Conservation (phyloP, 2,329 filamentous ascomycete genomes). For the Massarina eburnea region DNA sequence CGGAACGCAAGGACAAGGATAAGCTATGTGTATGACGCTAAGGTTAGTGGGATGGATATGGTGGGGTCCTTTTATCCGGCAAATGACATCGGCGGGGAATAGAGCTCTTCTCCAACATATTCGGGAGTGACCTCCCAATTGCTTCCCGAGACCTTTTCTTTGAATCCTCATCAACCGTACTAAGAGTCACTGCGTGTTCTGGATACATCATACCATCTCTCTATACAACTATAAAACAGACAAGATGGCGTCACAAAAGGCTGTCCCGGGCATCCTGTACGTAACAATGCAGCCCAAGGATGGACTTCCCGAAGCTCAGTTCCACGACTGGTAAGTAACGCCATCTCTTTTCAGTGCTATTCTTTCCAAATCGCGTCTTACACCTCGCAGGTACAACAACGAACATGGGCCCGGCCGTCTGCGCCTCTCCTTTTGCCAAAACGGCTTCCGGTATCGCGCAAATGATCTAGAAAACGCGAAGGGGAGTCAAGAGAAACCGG, state of each 20-base stretch:
- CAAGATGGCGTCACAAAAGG: slow-evolving; percentile 43
- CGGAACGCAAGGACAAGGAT: neutral
- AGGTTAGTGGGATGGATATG: neutral
- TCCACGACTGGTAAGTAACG: slow-evolving; percentile 64
- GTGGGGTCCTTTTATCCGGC: neutral
- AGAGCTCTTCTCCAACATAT: neutral
- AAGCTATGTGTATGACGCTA: neutral
- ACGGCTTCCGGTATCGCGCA: slow-evolving; percentile 77
- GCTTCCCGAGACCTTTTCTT: too few relatives aligned
- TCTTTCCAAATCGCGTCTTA: slow-evolving; percentile 17
- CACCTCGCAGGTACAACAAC: slow-evolving; percentile 76
- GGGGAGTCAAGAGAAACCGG: slow-evolving; percentile 53
- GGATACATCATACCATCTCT: too few relatives aligned
- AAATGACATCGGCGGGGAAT: neutral
- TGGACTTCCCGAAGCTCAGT: slow-evolving; percentile 66
- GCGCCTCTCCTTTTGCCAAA: slow-evolving; percentile 71
- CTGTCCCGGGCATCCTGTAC: slow-evolving; percentile 70
- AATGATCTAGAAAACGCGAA: slow-evolving; percentile 53
- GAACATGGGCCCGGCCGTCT: slow-evolving; percentile 84
- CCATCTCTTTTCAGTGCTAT: slow-evolving; percentile 15
- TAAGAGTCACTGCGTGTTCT: neutral
- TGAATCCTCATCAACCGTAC: too few relatives aligned
- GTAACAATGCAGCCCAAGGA: slow-evolving; percentile 82
- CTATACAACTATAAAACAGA: neutral
- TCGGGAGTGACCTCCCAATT: too few relatives aligned